phyloP scores from a whole-genome alignment of 306 rosid genomes.

The Fragaria nilgerrensis region DNA sequence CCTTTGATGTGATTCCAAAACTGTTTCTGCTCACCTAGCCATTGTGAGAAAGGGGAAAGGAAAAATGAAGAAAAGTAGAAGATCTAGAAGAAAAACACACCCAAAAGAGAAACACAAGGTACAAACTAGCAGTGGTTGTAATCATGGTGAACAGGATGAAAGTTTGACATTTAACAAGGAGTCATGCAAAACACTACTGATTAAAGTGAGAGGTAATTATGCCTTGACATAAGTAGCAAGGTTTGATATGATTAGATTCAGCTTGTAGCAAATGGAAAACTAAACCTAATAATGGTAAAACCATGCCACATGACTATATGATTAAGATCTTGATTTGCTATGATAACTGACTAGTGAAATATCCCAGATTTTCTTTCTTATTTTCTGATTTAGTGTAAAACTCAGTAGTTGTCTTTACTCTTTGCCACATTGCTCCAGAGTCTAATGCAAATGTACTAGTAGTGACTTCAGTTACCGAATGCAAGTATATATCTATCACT shows the following conservation, averaged over 20 bases:
- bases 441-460: background rate
- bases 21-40: background rate
- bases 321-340: constrained; percentile 25
- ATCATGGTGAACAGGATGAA: constrained; percentile 21
- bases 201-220: constrained; percentile 19
- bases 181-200: constrained; percentile 5
- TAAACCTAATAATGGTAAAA: constrained; percentile 24
- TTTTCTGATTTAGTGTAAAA: background rate
- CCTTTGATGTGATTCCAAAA: background rate
- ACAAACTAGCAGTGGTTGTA: constrained; percentile 8
- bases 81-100: background rate
- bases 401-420: background rate
- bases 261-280: constrained; percentile 4
- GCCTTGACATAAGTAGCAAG: constrained; percentile 12
- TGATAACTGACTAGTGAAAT: background rate
- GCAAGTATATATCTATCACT: background rate
- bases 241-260: constrained; percentile 23
- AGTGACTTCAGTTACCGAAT: background rate
- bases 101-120: background rate
- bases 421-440: background rate
- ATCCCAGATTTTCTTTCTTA: background rate
- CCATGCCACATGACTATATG: constrained; percentile 36
- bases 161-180: constrained; percentile 26
- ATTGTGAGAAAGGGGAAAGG: constrained; percentile 6
- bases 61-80: background rate